Percentiles rank a stretch among this genome's conserved stretches.
Conservation (phyloP, 2,329 filamentous ascomycete genomes). For the Sporothrix dimorphospora region DNA sequence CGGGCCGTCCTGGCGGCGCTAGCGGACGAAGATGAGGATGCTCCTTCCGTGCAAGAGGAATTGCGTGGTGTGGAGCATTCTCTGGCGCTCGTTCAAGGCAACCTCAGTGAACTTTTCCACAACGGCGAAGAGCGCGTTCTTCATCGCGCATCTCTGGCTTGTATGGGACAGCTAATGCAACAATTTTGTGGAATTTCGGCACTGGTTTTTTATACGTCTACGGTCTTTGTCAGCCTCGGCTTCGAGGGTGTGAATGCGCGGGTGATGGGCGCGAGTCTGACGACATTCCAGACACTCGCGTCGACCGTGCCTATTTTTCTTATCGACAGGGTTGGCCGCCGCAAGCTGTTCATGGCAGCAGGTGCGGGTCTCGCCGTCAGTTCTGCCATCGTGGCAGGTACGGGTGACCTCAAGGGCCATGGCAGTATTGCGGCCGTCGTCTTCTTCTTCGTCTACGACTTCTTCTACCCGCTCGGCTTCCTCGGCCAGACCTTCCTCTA, state of each 20-base stretch:
- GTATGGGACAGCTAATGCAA: slow-evolving; percentile 29
- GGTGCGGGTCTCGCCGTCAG: slow-evolving; percentile 27
- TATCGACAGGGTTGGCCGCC: slow-evolving; percentile 49
- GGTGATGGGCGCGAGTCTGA: slow-evolving; percentile 50
- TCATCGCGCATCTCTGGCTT: slow-evolving; percentile 40
- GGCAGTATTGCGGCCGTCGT: slow-evolving; percentile 28
- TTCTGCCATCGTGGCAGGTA: slow-evolving; percentile 28
- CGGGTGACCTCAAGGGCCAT: slow-evolving; percentile 29
- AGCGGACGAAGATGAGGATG: slow-evolving; percentile 35
- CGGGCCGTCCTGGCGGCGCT: slow-evolving; percentile 24
- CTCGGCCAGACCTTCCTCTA: slow-evolving; percentile 46
- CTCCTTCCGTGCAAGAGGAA: slow-evolving; percentile 58
- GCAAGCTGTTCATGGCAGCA: slow-evolving; percentile 54
- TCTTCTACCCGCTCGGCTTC: slow-evolving; percentile 52
- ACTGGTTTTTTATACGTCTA: slow-evolving; percentile 46
- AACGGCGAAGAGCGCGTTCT: slow-evolving; percentile 51
- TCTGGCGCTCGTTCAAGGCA: slow-evolving; percentile 24
- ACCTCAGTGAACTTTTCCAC: slow-evolving; percentile 43
- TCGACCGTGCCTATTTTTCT: slow-evolving; percentile 54
- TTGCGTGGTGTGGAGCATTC: slow-evolving; percentile 36
- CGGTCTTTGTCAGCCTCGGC: slow-evolving; percentile 46
- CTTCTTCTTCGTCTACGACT: slow-evolving; percentile 30
- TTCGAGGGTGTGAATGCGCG: slow-evolving; percentile 44
- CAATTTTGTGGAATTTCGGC: slow-evolving; percentile 39
- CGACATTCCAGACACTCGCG: slow-evolving; percentile 60